Evolutionary conservation across 805 yeast species (phyloP).

Genomic region (Alloascoidea hylecoeti): DNA sequence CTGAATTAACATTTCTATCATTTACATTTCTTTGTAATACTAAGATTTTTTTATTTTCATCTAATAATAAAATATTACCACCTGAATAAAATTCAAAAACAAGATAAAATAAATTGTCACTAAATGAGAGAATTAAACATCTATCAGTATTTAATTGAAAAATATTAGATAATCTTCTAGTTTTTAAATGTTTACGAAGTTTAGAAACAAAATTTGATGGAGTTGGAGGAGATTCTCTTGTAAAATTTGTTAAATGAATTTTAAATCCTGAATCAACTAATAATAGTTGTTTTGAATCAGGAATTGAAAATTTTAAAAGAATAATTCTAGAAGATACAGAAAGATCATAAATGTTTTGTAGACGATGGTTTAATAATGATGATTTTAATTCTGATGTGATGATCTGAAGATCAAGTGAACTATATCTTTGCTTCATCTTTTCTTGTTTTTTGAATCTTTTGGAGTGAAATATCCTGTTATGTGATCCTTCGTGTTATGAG

Average conservation of each 20-base stretch:
- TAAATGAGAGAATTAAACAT: slow-evolving; percentile 70
- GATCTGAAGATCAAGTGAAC: slow-evolving; percentile 69
- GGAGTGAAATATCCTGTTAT: too few relatives aligned
- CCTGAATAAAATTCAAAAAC: slow-evolving; percentile 92
- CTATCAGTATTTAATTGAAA: slow-evolving; percentile 72
- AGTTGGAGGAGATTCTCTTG: slow-evolving; percentile 63
- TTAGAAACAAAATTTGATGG: slow-evolving; percentile 84
- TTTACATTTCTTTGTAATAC: slow-evolving; percentile 68
- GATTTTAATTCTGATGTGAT: slow-evolving; percentile 50
- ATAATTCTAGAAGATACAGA: slow-evolving; percentile 60
- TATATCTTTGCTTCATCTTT: slow-evolving; percentile 71
- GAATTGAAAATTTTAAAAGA: slow-evolving; percentile 65
- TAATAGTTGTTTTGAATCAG: slow-evolving; percentile 65
- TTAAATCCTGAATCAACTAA: slow-evolving; percentile 82
- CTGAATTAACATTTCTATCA: slow-evolving; percentile 27
- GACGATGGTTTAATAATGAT: slow-evolving; percentile 46
- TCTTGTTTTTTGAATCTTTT: too few relatives aligned
- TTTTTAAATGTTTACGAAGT: slow-evolving; percentile 72
- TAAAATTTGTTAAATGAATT: slow-evolving; percentile 64
- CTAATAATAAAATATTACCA: slow-evolving; percentile 75
- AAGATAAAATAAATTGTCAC: slow-evolving; percentile 63
- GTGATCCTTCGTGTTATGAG: too few relatives aligned
- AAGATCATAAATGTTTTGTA: slow-evolving; percentile 78
- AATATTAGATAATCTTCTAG: slow-evolving; percentile 60
- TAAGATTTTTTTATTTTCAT: slow-evolving; percentile 50